These are phyloP conservation scores for Lippia alba DNA, from an alignment of 305 asterid genomes.

Conservation along the genomic window DNA sequence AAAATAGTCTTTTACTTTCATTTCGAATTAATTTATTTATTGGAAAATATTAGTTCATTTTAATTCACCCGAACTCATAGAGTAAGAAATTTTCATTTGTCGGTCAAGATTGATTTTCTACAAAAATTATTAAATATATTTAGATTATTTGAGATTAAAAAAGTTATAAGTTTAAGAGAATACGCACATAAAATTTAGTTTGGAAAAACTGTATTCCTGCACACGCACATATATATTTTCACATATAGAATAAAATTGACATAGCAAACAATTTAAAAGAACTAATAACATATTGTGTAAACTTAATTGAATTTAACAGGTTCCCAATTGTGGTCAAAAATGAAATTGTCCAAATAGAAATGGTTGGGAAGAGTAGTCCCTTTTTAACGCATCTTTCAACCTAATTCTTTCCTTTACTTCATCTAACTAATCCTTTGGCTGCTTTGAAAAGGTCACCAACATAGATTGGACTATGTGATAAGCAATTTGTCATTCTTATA, in stretches of 20 bases:
- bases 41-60: too few species aligned
- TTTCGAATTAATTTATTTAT: too few species aligned
- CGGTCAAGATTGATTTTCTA: too few species aligned
- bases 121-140: too few species aligned
- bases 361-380: not conserved
- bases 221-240: too few species aligned
- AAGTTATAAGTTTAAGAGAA: too few species aligned
- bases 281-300: not conserved
- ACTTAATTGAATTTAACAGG: not conserved
- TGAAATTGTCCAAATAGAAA: constrained; percentile 5
- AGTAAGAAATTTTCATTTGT: too few species aligned
- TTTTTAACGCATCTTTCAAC: constrained; percentile 4
- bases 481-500: not conserved
- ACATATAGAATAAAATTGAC: too few species aligned
- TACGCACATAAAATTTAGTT: too few species aligned
- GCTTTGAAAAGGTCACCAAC: constrained; percentile 3
- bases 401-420: constrained; percentile 3
- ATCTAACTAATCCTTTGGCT: constrained; percentile 5
- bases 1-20: not conserved
- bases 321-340: not conserved
- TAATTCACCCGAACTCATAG: too few species aligned
- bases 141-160: too few species aligned
- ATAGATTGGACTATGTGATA: not conserved
- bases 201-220: too few species aligned
- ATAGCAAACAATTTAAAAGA: not conserved